Base-by-base conservation (phyloP, 345 rosid genomes). In the Pistacia atlantica region DNA sequence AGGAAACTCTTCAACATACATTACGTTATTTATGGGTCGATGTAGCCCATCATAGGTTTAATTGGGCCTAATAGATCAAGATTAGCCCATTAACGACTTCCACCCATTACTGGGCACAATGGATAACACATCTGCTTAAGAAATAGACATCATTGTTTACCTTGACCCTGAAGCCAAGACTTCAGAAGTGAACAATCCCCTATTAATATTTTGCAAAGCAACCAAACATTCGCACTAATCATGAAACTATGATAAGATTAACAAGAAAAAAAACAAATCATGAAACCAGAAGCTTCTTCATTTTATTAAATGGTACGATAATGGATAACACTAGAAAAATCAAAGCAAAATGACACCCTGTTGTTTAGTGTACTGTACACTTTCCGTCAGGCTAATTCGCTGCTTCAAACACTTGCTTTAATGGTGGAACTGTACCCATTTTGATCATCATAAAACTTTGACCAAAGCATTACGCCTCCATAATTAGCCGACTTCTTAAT, bases 401-500 rank as follows among this genome's bases (percentile, higher is more conserved):
- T 3, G 49, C 67, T 60, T 81, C 78, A 90, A 22, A 88, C 87
- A 55, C 76, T 74, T 2, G 11, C 61, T 57, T 61, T 33, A 67
- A 83, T 86, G 72, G 91, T 61, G 22, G 78, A 52, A 59, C 90
- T 87, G 11, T 89, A 91, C 11, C 88, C 88, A 64, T 73, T 86
- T 62, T 64, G 46, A 79, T 85, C 83, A 72, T 86, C 91, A 33
- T 67, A 86, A 11, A 81, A 88, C 72, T 80, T 87, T 38, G 82
- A 81, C 93, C 93, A 91, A 65, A 91, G 86, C 91, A 89, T 89
- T 0, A 89, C 84, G 11, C 95, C 89, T 22, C 93, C 95, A 75
- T 91, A 89, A 56, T 86, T 86, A 3, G 22, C 3, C 0, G 93
- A 83, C 8, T 69, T 79, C 75, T 81, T 89, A 25, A 90, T 74